A percentile compares a stretch with the other conserved stretches of the same genome.
Conservation (phyloP, 805 yeast genomes). For the Candida chauliodis region DNA sequence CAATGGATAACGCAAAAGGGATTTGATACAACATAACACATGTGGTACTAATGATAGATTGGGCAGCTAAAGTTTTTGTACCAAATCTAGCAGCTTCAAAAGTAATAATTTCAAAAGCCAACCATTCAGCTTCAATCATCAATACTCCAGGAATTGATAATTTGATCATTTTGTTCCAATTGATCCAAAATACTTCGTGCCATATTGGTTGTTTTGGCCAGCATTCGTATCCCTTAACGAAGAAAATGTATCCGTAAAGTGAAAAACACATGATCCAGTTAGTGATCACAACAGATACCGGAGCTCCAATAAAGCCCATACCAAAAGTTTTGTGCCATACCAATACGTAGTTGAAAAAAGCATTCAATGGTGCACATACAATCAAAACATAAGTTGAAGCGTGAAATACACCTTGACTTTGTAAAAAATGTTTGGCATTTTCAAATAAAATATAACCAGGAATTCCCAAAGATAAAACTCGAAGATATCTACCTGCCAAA, state of each 20-base stretch:
- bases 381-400: conserved; percentile 71
- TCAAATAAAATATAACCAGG: conserved; percentile 76
- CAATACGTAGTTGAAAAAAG: conserved; percentile 57
- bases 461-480: conserved; percentile 56
- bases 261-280: conserved; percentile 68
- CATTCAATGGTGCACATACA: conserved; percentile 73
- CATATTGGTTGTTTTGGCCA: conserved; percentile 32
- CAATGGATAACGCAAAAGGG: conserved; percentile 73
- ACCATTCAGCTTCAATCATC: conserved; percentile 76
- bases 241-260: conserved; percentile 44
- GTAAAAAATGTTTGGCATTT: conserved; percentile 68
- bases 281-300: conserved; percentile 67
- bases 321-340: conserved; percentile 63
- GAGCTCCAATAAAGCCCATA: conserved; percentile 73
- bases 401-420: conserved; percentile 75
- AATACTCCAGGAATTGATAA: conserved; percentile 71
- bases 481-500: conserved; percentile 58
- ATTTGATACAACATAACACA: conserved; percentile 68
- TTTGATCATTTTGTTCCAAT: conserved; percentile 63
- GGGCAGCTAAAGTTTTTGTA: conserved; percentile 65
- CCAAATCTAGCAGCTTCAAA: conserved; percentile 68
- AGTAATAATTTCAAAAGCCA: conserved; percentile 74
- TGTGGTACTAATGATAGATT: conserved; percentile 66
- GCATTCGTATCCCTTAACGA: conserved; percentile 45
- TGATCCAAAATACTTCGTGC: conserved; percentile 30